Evolutionary conservation across 306 rosid species (phyloP), one percentile per base, ranked within the genome.

Genomic region (Rosa rugosa): DNA sequence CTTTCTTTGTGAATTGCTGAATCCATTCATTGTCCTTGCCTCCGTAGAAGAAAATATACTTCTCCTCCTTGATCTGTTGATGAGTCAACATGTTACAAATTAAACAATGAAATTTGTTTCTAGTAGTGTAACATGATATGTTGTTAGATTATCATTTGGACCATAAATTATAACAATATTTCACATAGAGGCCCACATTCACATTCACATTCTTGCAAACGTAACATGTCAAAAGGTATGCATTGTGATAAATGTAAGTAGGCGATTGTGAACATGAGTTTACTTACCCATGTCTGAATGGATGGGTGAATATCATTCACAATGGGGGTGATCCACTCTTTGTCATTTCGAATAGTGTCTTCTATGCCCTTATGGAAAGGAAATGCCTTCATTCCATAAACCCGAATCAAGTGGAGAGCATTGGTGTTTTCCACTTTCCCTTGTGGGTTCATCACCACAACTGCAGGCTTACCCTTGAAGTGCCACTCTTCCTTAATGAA

Each of bases 21-120:
- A 87, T 69, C 95, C 97, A 92, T 0, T 73, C 87, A 4, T 77
- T 13, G 83, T 85, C 90, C 0, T 81, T 73, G 6, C 97, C 96
- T 38, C 96, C 96, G 8, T 90, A 90, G 79, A 89, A 87, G 82
- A 93, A 80, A 4, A 91, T 89, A 72, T 82, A 84, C 50, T 83
- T 93, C 1, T 83, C 72, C 81, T 89, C 86, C 40, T 77, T 76
- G 1, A 89, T 70, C 95, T 90, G 89, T 44, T 38, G 4, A 53
- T 2, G 4, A 22, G n/a, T 20, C 8, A 49, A 72, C 31, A 36
- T 31, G 44, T 31, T 63, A 31, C 11, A 64, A 2, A 14, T 31
- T 34, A 64, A 36, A 13, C 11, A n/a, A 2, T 3, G 3, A 56
- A 6, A 56, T 56, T 4, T 51, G 57, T 17, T 10, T 46, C 50